Conservation (phyloP, 2,329 filamentous ascomycete genomes). For the Juglanconis sp. region DNA sequence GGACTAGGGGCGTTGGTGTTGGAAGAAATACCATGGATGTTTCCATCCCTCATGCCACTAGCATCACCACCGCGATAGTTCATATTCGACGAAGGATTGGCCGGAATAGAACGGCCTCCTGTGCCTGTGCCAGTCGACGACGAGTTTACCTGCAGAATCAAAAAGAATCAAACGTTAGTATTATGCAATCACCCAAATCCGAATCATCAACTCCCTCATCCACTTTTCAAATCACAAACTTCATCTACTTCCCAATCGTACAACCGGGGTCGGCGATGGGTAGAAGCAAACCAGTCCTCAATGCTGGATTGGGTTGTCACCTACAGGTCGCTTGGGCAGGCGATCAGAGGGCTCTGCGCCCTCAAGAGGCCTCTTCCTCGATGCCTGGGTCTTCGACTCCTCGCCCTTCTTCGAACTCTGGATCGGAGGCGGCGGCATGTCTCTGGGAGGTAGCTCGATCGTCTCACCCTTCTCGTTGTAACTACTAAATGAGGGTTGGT, state of each 20-base stretch:
- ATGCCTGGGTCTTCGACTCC: slow-evolving; percentile 20
- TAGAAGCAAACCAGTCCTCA: not conserved
- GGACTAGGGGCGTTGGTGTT: not conserved
- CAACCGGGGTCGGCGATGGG: not conserved
- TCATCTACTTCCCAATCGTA: not conserved
- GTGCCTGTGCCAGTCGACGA: not conserved
- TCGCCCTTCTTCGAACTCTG: not conserved
- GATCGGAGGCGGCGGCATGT: slow-evolving; percentile 9
- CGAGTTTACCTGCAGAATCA: not conserved
- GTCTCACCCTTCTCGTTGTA: slow-evolving; percentile 29
- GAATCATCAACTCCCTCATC: not conserved
- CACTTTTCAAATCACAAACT: not conserved
- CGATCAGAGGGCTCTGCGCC: slow-evolving; percentile 27
- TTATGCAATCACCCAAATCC: not conserved
- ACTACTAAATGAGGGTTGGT: slow-evolving; percentile 7
- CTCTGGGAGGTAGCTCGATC: slow-evolving; percentile 17
- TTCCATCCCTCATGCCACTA: not conserved
- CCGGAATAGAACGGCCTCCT: not conserved
- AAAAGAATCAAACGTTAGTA: slow-evolving; percentile 1
- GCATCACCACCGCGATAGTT: not conserved
- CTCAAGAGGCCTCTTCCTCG: slow-evolving; percentile 45
- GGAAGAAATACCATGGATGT: not conserved
- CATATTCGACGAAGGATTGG: not conserved
- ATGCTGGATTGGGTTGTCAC: slow-evolving; percentile 22
- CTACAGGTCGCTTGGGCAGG: slow-evolving; percentile 38